Conservation (phyloP, 73 alveolate species). For the Durusdinium trenchii region DNA sequence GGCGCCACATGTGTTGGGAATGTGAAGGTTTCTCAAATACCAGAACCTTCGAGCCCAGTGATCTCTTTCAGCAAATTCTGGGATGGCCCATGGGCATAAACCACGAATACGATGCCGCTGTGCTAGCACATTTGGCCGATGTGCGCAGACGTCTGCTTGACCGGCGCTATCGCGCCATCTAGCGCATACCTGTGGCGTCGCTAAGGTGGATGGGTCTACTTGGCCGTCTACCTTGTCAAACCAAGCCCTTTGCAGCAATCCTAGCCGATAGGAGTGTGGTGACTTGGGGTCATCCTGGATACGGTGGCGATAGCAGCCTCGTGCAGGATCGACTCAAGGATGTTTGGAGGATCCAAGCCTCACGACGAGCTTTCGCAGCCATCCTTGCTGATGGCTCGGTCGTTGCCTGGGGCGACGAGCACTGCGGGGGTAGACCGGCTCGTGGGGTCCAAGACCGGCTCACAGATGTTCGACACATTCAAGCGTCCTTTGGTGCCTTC, state of each 20-base stretch:
- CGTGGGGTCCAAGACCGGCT: slow-evolving; percentile 8
- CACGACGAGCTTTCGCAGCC: slow-evolving; percentile 44
- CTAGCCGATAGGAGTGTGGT: neutral
- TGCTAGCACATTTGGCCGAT: no score
- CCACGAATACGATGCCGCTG: no score
- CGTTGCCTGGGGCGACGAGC: slow-evolving; percentile 37
- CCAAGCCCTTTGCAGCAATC: slow-evolving; percentile 27
- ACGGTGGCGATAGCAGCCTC: slow-evolving; percentile 13
- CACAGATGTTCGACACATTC: neutral
- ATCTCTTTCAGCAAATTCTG: no score
- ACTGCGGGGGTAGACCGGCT: slow-evolving; percentile 16
- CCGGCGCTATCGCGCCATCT: no score
- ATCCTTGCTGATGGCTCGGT: neutral
- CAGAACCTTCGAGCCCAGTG: no score
- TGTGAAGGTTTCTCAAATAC: no score
- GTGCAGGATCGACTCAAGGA: neutral
- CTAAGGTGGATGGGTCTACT: no score
- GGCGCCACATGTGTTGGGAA: no score
- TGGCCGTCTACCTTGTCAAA: no score
- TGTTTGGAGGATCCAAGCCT: slow-evolving; percentile 18
- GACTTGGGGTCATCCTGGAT: slow-evolving; percentile 26
- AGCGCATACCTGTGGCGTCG: no score
- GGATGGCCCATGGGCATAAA: neutral
- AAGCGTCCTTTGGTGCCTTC: slow-evolving; percentile 12
- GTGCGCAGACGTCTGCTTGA: no score